phyloP scores from a whole-genome alignment of 2,329 filamentous ascomycete species.

The Exophiala sideris region DNA sequence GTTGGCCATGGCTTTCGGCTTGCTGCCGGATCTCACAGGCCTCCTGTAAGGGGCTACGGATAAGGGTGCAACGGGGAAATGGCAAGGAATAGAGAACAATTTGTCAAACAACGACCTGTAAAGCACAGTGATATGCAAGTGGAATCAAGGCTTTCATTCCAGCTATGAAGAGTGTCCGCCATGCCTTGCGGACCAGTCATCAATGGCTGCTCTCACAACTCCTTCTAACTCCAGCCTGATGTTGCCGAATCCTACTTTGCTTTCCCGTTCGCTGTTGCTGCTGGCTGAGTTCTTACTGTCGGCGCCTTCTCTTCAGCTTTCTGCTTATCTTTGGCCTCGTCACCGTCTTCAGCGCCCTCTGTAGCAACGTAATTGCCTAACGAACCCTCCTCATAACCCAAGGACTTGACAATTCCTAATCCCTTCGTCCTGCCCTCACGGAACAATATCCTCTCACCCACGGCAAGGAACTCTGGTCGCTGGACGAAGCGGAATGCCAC shows the following conservation, averaged over 20 bases:
- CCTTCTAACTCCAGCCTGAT: neutral
- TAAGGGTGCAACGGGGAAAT: neutral
- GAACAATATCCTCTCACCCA: conserved; percentile 87
- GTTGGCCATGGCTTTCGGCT: too few species aligned
- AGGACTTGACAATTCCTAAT: conserved; percentile 84
- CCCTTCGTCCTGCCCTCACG: conserved; percentile 94
- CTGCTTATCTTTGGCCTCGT: conserved; percentile 11
- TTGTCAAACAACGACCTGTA: too few species aligned
- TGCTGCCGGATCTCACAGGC: neutral
- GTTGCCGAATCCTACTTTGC: conserved; percentile 4
- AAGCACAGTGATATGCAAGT: too few species aligned
- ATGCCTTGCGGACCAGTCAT: too few species aligned
- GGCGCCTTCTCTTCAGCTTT: conserved; percentile 10
- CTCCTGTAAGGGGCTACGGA: neutral
- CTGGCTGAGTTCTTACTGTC: neutral
- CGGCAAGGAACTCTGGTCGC: conserved; percentile 83
- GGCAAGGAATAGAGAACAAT: neutral
- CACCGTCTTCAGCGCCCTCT: neutral
- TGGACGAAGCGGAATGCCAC: conserved; percentile 96
- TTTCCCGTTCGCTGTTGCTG: conserved; percentile 6
- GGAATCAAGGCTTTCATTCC: too few species aligned
- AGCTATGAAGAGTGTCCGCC: too few species aligned
- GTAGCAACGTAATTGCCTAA: conserved; percentile 38
- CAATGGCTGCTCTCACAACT: too few species aligned
- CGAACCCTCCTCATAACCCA: conserved; percentile 74